These are phyloP conservation scores for Coniophora puteana DNA, from an alignment of 1,284 basidiomycete genomes.

Conservation along the genomic window DNA sequence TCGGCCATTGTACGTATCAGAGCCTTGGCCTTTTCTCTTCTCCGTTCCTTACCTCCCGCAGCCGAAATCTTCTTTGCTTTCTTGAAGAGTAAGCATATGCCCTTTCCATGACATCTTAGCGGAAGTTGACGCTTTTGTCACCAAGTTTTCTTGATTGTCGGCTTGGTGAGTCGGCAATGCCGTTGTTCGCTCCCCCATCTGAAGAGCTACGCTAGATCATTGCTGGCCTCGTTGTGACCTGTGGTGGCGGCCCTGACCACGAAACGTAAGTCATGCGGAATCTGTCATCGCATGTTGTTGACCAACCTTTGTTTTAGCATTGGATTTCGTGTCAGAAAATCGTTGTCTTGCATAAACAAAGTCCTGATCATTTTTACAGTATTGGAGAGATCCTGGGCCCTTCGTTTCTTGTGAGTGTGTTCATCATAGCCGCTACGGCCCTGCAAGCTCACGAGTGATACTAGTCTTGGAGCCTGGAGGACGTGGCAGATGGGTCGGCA, in stretches of 20 bases:
- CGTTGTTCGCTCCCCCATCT: background rate
- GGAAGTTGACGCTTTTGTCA: conserved; percentile 13
- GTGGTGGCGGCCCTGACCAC: conserved; percentile 45
- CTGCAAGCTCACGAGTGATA: background rate
- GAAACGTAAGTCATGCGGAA: conserved; percentile 25
- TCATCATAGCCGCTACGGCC: background rate
- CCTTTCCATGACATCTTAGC: background rate
- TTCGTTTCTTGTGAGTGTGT: conserved; percentile 17
- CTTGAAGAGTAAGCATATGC: conserved; percentile 10
- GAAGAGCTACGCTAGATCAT: conserved; percentile 30
- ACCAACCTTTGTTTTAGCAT: background rate
- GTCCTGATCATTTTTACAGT: conserved; percentile 7
- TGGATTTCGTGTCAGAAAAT: background rate
- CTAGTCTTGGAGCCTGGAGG: conserved; percentile 15
- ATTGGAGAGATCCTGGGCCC: conserved; percentile 19
- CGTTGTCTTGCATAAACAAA: background rate
- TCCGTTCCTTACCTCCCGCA: background rate
- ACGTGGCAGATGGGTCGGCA: conserved; percentile 36
- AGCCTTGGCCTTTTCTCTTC: conserved; percentile 6
- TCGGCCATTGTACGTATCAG: conserved; percentile 40
- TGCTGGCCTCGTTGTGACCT: conserved; percentile 37
- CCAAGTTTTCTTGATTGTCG: conserved; percentile 34
- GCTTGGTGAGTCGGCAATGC: conserved; percentile 14
- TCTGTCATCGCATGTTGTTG: background rate
- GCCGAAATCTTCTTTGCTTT: conserved; percentile 14